Evolutionary conservation across 441 rosid genomes (phyloP).

Genomic region (Manihot esculenta): DNA sequence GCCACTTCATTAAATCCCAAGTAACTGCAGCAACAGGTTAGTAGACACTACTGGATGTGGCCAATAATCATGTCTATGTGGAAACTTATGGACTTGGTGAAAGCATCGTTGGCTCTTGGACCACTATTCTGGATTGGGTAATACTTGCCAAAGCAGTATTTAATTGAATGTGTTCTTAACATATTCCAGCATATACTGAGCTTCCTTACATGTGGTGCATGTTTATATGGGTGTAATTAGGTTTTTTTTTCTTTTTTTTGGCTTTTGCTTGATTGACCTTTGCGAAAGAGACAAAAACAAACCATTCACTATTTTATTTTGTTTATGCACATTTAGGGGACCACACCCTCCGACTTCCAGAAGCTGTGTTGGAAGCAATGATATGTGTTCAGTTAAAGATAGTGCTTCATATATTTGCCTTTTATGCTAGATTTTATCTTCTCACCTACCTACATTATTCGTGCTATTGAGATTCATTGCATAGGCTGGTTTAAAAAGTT

Average conservation of each 20-base stretch:
- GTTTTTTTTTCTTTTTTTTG: neutral
- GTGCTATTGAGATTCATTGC: neutral
- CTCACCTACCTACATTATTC: neutral
- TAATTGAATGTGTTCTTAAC: neutral
- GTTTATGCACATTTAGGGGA: neutral
- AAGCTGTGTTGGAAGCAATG: neutral
- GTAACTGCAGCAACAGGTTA: slow-evolving; percentile 96
- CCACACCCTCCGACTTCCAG: neutral
- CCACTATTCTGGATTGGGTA: neutral
- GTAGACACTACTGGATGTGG: slow-evolving; percentile 25
- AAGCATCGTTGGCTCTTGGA: slow-evolving; percentile 4
- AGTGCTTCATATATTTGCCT: neutral
- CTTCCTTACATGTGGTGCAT: neutral
- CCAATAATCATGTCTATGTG: slow-evolving; percentile 9
- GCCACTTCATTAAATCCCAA: slow-evolving; percentile 90
- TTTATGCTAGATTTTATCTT: neutral
- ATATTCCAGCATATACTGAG: neutral
- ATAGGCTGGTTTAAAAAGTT: neutral
- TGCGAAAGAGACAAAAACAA: neutral
- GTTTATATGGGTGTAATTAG: neutral
- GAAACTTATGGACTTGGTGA: slow-evolving; percentile 11
- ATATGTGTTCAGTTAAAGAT: neutral
- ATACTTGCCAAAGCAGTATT: neutral
- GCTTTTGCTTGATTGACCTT: neutral
- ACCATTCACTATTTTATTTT: neutral